Conservation (phyloP, 805 yeast species). For the Cyberlindnera japonica region DNA sequence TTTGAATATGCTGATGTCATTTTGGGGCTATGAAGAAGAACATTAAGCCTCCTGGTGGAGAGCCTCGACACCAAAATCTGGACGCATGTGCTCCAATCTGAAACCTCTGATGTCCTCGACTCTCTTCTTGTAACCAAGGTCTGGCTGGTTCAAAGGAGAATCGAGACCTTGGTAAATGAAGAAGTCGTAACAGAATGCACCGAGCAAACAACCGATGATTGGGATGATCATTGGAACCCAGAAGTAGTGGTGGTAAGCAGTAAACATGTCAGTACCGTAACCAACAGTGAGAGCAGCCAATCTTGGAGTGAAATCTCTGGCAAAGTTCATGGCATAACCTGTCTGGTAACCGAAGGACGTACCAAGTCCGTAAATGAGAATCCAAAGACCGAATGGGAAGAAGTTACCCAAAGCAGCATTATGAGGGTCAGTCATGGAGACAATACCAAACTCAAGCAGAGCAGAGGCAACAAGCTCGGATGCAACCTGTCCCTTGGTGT, state of each 20-base stretch:
- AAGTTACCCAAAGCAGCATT: slow-evolving; percentile 43
- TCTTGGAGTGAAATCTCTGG: slow-evolving; percentile 55
- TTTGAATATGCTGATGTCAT: too few species aligned
- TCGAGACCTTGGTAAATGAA: slow-evolving; percentile 50
- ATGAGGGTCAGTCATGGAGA: slow-evolving; percentile 49
- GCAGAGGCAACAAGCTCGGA: slow-evolving; percentile 46
- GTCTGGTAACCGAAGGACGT: slow-evolving; percentile 49
- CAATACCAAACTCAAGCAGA: slow-evolving; percentile 42
- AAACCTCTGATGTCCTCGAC: slow-evolving; percentile 19
- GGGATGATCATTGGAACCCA: slow-evolving; percentile 57
- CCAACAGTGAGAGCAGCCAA: slow-evolving; percentile 46
- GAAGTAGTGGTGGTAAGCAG: slow-evolving; percentile 39
- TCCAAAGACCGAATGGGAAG: slow-evolving; percentile 45
- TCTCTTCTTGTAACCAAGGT: slow-evolving; percentile 23
- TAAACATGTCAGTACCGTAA: slow-evolving; percentile 39
- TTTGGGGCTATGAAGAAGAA: not conserved
- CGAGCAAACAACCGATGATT: slow-evolving; percentile 42
- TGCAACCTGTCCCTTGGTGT: slow-evolving; percentile 41
- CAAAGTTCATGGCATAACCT: slow-evolving; percentile 52
- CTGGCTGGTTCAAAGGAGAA: slow-evolving; percentile 47
- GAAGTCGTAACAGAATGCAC: slow-evolving; percentile 49
- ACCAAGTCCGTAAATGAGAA: slow-evolving; percentile 43
- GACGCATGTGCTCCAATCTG: slow-evolving; percentile 22
- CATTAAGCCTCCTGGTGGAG: slow-evolving; percentile 1
- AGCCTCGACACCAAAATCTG: slow-evolving; percentile 19